Conservation (phyloP, 1,139 yeast species). For the Diutina scorzettiae region DNA sequence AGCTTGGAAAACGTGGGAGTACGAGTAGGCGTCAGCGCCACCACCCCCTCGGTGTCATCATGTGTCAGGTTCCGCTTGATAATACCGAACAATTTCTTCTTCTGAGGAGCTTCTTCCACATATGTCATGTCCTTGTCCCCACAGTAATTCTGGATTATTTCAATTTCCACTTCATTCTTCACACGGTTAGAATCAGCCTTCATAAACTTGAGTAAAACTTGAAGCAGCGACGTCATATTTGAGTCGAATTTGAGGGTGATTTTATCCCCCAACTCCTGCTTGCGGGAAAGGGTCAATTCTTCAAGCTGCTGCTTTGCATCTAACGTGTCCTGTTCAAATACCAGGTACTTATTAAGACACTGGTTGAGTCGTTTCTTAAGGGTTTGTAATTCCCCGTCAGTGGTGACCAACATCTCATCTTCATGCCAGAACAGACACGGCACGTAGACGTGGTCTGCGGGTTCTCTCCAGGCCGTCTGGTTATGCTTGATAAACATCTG, state of each 20-base stretch:
- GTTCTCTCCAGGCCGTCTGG: constrained; percentile 65
- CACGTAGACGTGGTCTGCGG: constrained; percentile 69
- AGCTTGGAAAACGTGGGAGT: constrained; percentile 11
- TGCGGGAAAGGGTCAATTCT: constrained; percentile 21
- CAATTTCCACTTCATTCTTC: constrained; percentile 74
- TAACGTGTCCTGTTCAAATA: constrained; percentile 30
- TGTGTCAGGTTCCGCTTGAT: constrained; percentile 17
- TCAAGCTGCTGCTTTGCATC: constrained; percentile 40
- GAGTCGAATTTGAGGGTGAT: constrained; percentile 41
- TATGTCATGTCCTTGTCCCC: constrained; percentile 59
- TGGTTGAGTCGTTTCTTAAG: constrained; percentile 48
- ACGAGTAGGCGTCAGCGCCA: constrained; percentile 11
- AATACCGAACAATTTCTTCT: constrained; percentile 46
- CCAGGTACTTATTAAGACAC: constrained; percentile 35
- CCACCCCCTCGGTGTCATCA: constrained; percentile 7
- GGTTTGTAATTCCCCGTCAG: constrained; percentile 51
- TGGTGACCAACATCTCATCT: constrained; percentile 64
- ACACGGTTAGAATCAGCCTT: constrained; percentile 65
- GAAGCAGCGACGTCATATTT: constrained; percentile 41
- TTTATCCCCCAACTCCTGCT: constrained; percentile 16
- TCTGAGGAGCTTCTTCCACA: constrained; percentile 20
- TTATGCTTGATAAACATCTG: constrained; percentile 94
- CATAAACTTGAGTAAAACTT: constrained; percentile 50
- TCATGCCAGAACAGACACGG: constrained; percentile 97
- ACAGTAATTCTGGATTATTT: constrained; percentile 79